Conservation (phyloP, 305 asterid species). For the Plantago coronopus region DNA sequence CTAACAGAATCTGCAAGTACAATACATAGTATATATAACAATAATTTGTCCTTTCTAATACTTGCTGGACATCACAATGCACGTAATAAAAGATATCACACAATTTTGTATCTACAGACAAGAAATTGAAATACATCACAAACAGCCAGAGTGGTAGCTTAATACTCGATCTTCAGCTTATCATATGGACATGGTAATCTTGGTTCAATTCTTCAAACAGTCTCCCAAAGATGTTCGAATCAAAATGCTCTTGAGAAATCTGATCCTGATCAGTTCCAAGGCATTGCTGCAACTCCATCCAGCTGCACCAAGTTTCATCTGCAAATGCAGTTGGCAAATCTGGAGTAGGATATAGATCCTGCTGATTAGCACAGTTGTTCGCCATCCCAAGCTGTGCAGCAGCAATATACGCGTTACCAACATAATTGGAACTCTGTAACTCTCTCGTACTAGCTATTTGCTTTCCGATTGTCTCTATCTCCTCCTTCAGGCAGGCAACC, state of each 20-base stretch:
- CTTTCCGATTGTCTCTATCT: conserved; percentile 42
- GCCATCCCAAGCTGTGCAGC: conserved; percentile 15
- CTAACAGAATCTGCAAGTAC: no score
- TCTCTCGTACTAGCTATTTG: conserved; percentile 38
- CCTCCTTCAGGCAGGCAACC: conserved; percentile 61
- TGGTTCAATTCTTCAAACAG: conserved; percentile 33
- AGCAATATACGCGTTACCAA: conserved; percentile 1
- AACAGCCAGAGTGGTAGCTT: no score
- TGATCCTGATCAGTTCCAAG: conserved; percentile 24
- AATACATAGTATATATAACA: no score
- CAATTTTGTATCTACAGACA: no score
- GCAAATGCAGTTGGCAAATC: conserved; percentile 15
- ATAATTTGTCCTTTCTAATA: no score
- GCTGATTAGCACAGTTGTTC: conserved; percentile 18
- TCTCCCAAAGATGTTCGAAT: conserved; percentile 23
- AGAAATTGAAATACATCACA: no score
- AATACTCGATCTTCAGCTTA: neutral
- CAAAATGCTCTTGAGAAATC: conserved; percentile 17
- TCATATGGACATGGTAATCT: conserved; percentile 17
- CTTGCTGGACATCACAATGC: no score
- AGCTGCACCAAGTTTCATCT: conserved; percentile 12
- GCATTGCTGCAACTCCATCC: neutral
- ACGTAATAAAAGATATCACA: no score
- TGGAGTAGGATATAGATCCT: conserved; percentile 11
- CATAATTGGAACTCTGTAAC: conserved; percentile 2